These are phyloP conservation scores for Betula pendula DNA, from an alignment of 306 rosid genomes.

Conservation along the genomic window DNA sequence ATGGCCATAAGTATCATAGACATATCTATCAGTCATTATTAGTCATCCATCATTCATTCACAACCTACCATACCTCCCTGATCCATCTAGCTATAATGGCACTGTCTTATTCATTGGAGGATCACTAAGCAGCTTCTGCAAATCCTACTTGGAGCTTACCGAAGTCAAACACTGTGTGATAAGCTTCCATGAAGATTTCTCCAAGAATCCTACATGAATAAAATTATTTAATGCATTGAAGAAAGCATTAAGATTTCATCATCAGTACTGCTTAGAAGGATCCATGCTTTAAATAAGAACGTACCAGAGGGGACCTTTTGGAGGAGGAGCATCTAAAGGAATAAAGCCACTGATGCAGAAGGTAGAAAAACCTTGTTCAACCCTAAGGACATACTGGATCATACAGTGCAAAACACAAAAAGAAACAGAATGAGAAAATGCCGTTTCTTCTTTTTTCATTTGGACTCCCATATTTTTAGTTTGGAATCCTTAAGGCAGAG, in stretches of 20 bases:
- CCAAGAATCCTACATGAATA: slow-evolving; percentile 12
- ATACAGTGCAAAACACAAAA: neutral
- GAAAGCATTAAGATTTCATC: neutral
- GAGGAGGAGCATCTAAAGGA: slow-evolving; percentile 6
- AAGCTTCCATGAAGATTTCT: slow-evolving; percentile 13
- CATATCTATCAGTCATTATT: neutral
- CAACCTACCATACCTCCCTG: neutral
- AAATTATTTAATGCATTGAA: neutral
- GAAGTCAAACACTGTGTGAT: slow-evolving; percentile 14
- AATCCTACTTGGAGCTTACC: slow-evolving; percentile 20
- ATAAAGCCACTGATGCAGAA: slow-evolving; percentile 19
- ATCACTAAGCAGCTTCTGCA: slow-evolving; percentile 16
- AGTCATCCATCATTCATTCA: neutral
- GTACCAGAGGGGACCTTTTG: slow-evolving; percentile 5
- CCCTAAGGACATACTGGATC: slow-evolving; percentile 11
- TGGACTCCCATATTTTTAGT: neutral
- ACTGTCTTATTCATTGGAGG: neutral
- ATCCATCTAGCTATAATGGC: neutral
- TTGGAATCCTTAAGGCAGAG: neutral
- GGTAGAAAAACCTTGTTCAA: neutral
- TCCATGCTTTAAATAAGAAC: neutral
- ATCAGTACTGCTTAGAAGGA: neutral
- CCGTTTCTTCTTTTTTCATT: neutral
- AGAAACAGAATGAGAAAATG: neutral
- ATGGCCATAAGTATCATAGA: neutral